Evolutionary conservation across 371 early-diverging fungal genomes (phyloP).

Genomic region (Dinochytrium kinnereticum): DNA sequence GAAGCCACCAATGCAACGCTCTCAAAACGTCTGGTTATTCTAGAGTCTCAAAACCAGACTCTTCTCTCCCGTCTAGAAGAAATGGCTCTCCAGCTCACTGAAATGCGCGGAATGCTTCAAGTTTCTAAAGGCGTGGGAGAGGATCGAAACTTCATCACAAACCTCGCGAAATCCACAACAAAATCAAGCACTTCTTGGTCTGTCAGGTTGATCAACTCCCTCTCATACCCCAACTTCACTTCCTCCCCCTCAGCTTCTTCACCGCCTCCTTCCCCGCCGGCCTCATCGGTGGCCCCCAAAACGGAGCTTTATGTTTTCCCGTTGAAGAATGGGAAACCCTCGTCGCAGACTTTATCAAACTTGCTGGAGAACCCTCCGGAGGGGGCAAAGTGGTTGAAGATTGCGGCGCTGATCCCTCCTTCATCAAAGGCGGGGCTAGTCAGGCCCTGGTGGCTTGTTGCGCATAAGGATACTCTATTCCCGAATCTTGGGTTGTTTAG

Average conservation of each 20-base stretch:
- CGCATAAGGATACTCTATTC: background rate
- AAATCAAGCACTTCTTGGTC: background rate
- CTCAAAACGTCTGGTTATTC: constrained; percentile 61
- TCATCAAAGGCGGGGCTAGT: constrained; percentile 7
- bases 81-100: constrained; percentile 2
- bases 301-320: background rate
- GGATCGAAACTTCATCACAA: background rate
- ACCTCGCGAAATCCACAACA: background rate
- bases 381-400: background rate
- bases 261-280: background rate
- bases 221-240: background rate
- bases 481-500: constrained; percentile 10
- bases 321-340: background rate
- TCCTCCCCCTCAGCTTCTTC: background rate
- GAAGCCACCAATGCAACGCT: constrained; percentile 72
- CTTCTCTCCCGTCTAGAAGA: constrained; percentile 6
- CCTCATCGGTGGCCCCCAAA: background rate
- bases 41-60: constrained; percentile 50
- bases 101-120: constrained; percentile 1
- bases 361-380: background rate
- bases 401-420: background rate
- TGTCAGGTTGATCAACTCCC: background rate
- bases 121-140: background rate
- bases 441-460: background rate
- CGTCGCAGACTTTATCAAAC: background rate